Base-by-base conservation (phyloP, 202 grass and related monocot genomes). In the Zoysia matrella region DNA sequence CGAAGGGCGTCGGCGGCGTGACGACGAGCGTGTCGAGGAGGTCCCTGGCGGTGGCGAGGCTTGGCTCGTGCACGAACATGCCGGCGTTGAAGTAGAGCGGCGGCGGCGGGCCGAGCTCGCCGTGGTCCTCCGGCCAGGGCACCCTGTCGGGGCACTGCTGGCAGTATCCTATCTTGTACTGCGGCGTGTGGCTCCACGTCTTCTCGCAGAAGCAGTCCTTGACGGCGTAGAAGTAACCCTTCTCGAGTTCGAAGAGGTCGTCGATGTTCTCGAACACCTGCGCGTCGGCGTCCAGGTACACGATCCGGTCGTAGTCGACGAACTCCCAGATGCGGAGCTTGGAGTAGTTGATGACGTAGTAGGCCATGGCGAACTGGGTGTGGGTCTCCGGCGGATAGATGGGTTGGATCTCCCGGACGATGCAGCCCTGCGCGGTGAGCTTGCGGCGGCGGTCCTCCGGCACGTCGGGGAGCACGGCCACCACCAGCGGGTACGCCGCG, bases 191-290 rank as follows among this genome's bases (percentile, higher is more conserved):
- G 79, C 88, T 85, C 94, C 91, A 93, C 4, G 84, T 93, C 88
- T 88, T 93, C 86, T 97, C 94, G 72, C 94, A 94, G 85, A 94
- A 97, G 80, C 91, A 94, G 73, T 97, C 94, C 91, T 54, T 92
- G 7, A 91, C 88, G 0, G 94, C 94, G 47, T 97, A 91, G 50
- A 97, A 94, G 4, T 63, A 0, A 0, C 87, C 91, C 2, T 50
- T 77, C 0, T 82, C 77, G 0, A 94, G 87, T 0, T 97, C 77
- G 22, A 94, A 90, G 5, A 97, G 85, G 52, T 90, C 65, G 80
- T 94, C 94, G 42, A 94, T 83, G 85, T 92, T 94, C 1, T 76
- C 73, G 72, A 42, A 92, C 52, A 94, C 85, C 85, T 94, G 80
- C 60, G 94, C 90, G 83, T 92, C 91, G 0, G 87, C 89, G 63